A percentile compares a stretch with the other conserved stretches of the same genome.
Conservation (phyloP, 108 stramenopile species). For the Mediolabrus comicus region DNA sequence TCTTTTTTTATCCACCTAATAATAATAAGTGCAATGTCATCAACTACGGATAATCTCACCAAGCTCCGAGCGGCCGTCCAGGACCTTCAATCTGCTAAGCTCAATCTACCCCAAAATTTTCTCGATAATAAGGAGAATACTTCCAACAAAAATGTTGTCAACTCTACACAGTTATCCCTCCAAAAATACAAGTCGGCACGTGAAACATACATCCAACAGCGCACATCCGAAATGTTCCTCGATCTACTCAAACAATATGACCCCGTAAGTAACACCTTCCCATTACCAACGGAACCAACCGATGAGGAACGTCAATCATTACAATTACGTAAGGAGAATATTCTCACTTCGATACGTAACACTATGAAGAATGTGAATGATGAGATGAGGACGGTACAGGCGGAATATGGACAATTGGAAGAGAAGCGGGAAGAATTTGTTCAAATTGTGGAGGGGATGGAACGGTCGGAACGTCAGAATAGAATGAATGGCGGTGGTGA, state of each 20-base stretch:
- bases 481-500: conserved; percentile 2
- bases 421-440: conserved; percentile 31
- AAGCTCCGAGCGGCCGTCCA: conserved; percentile 26
- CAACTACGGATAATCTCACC: conserved; percentile 14
- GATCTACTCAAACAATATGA: conserved; percentile 29
- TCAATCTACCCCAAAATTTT: conserved; percentile 9
- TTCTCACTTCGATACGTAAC: neutral
- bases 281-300: conserved; percentile 4
- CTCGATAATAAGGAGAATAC: neutral
- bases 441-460: conserved; percentile 31
- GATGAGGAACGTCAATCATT: conserved; percentile 19
- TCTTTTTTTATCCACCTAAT: too few species aligned
- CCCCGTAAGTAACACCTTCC: conserved; percentile 1
- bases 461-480: conserved; percentile 2
- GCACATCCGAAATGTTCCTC: conserved; percentile 39
- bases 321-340: conserved; percentile 8
- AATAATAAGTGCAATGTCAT: neutral
- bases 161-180: neutral
- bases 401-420: conserved; percentile 18
- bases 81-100: conserved; percentile 23
- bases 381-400: conserved; percentile 3
- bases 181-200: conserved; percentile 48
- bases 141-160: conserved; percentile 4
- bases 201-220: conserved; percentile 44
- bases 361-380: conserved; percentile 16